A percentile compares a stretch with the other conserved stretches of the same genome.
phyloP scores from a whole-genome alignment of 805 yeast species.

The Sporopachydermia lactativora region DNA sequence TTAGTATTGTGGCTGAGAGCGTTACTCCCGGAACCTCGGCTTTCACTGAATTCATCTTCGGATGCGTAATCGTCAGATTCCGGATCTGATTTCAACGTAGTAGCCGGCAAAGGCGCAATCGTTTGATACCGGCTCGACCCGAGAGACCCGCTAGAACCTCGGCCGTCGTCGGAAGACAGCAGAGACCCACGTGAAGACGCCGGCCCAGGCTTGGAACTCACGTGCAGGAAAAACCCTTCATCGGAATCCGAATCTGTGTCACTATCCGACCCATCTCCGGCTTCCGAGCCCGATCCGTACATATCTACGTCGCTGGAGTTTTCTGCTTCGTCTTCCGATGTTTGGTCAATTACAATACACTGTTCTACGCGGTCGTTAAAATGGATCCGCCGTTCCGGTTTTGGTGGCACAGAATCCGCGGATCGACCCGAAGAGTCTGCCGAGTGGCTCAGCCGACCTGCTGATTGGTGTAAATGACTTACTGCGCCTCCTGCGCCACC shows the following conservation, averaged over 20 bases:
- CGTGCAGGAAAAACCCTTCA: conserved; percentile 55
- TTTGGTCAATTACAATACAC: conserved; percentile 58
- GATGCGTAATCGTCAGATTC: conserved; percentile 48
- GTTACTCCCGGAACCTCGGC: conserved; percentile 18
- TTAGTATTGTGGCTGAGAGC: conserved; percentile 61
- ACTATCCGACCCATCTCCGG: conserved; percentile 21
- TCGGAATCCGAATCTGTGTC: conserved; percentile 30
- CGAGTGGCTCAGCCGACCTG: conserved; percentile 7
- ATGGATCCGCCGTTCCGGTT: conserved; percentile 60
- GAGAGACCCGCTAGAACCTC: neutral
- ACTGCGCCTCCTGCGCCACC: neutral
- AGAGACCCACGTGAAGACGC: conserved; percentile 5
- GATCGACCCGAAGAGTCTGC: conserved; percentile 4
- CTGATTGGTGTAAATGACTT: neutral
- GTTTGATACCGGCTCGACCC: conserved; percentile 22
- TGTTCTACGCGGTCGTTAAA: conserved; percentile 92
- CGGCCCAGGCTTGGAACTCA: conserved; percentile 27
- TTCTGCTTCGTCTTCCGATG: conserved; percentile 5
- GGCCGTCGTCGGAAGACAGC: neutral
- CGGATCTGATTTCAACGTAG: conserved; percentile 67
- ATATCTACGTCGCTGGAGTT: conserved; percentile 29
- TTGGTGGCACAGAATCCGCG: conserved; percentile 7
- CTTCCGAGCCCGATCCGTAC: conserved; percentile 18
- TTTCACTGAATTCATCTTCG: conserved; percentile 20
- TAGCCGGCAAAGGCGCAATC: conserved; percentile 74